phyloP scores from a whole-genome alignment of 768 basidiomycete species.

The Pisolithus microcarpus region DNA sequence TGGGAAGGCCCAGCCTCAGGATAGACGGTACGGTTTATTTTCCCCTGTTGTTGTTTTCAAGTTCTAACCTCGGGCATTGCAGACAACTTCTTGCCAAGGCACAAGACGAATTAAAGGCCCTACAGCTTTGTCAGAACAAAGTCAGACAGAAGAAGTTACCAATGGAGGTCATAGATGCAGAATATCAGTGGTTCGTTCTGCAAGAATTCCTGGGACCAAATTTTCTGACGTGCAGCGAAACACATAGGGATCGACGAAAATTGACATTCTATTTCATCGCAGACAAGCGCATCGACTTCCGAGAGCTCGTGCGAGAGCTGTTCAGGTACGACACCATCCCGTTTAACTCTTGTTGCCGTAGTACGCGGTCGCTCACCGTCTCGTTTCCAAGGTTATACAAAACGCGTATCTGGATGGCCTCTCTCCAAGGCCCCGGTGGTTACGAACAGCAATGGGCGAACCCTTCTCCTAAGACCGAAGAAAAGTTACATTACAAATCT shows the following conservation, averaged over 20 bases:
- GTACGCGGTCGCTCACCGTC: conserved; percentile 2
- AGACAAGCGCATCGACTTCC: conserved; percentile 91
- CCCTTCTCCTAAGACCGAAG: no score
- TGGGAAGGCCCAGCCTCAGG: conserved; percentile 74
- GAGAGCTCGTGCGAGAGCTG: conserved; percentile 90
- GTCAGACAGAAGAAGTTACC: conserved; percentile 90
- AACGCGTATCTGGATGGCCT: conserved; percentile 94
- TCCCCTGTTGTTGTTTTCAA: background rate
- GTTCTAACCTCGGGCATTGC: conserved; percentile 6
- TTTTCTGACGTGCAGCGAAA: background rate
- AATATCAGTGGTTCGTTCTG: conserved; percentile 84
- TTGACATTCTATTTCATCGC: conserved; percentile 97
- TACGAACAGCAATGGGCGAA: conserved; percentile 34
- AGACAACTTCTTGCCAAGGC: conserved; percentile 76
- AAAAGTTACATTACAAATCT: background rate
- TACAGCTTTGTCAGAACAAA: conserved; percentile 86
- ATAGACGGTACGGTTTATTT: conserved; percentile 56
- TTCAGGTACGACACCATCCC: conserved; percentile 55
- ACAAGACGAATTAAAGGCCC: conserved; percentile 87
- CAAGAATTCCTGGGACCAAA: background rate
- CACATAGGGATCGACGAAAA: conserved; percentile 87
- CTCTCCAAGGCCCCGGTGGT: conserved; percentile 48
- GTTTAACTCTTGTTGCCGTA: background rate
- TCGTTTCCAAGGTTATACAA: conserved; percentile 65
- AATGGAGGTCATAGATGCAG: conserved; percentile 99